Evolutionary conservation across 192 early-diverging fungal species (phyloP), one percentile per base, ranked within the genome.

Genomic region (Mortierella hygrophila): DNA sequence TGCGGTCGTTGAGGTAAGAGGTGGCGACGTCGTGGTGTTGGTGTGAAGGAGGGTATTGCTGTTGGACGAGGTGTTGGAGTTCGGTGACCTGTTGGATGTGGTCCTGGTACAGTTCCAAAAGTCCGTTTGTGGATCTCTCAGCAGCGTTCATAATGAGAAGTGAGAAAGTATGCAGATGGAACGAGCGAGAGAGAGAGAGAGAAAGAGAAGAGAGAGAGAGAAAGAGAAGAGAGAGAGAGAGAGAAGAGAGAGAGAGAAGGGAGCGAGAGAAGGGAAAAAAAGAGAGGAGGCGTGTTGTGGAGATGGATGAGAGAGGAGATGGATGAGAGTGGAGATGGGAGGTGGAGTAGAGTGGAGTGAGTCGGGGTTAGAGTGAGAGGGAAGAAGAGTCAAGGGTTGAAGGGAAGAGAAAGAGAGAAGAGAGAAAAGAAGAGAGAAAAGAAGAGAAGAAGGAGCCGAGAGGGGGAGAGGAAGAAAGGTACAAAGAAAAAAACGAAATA

Each of bases 51-150:
- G 84, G 84, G 71, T 86, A 86, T 23, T 81, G 84, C 41, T 86
- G 84, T 37, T 86, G 84, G 76, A 81, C 84, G 32, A 81, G 75
- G 54, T 86, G 84, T 71, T 86, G 84, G 6, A 86, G 72, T 74
- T 86, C 84, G 0, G 84, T 81, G 49, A 86, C 79, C 52, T 86
- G 84, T 38, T 86, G 84, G 40, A 73, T 57, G 44, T 86, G 84
- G 55, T 86, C 84, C 65, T 80, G 75, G 74, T 86, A 86, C 32
- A 63, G 2, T 65, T 80, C 84, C 75, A 81, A 70, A 41, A 86
- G 76, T 38, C 71, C 47, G 60, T n/a, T 74, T 29, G 84, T 86
- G 6, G 79, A 70, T 42, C 32, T 70, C 65, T 80, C 84, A 13
- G 84, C 79, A 13, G 78, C 21, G 72, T 80, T 86, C 84, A 86